phyloP scores from a whole-genome alignment of 225 moss, liverwort and hornwort genomes.

The Physcomitrium patens region DNA sequence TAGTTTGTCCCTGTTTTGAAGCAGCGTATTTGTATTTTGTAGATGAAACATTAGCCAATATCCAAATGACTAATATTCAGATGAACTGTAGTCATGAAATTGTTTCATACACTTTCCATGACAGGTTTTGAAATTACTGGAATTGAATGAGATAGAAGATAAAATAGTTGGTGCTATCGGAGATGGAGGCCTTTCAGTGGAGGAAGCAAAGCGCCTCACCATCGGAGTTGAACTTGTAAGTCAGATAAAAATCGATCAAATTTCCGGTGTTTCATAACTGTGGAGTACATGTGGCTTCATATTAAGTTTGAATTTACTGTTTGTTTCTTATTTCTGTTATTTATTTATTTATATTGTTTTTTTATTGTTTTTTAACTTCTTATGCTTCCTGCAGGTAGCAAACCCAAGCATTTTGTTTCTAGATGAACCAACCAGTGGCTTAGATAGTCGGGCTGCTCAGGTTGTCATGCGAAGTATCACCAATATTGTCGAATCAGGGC shows the following conservation, averaged over 20 bases:
- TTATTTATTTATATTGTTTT: too few relatives aligned
- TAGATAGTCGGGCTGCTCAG: conserved; percentile 89
- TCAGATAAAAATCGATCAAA: background rate
- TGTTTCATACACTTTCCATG: background rate
- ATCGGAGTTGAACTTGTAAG: conserved; percentile 94
- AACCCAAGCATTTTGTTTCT: conserved; percentile 89
- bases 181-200: conserved; percentile 82
- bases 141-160: conserved; percentile 65
- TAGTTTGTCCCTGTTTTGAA: too few relatives aligned
- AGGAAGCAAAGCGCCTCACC: conserved; percentile 98
- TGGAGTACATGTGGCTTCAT: background rate
- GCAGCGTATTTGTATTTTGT: too few relatives aligned
- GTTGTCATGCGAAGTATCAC: conserved; percentile 75
- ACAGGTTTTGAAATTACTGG: conserved; percentile 71
- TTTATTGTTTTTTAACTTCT: background rate
- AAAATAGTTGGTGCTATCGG: conserved; percentile 86
- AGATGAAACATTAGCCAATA: background rate
- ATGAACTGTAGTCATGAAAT: background rate
- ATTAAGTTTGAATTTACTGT: background rate
- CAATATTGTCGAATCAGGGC: conserved; percentile 73
- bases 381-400: conserved; percentile 51
- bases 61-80: background rate
- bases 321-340: too few relatives aligned
- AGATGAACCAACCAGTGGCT: conserved; percentile 89
- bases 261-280: background rate